Base-by-base conservation (phyloP, 345 rosid genomes). In the Gossypium stocksii region DNA sequence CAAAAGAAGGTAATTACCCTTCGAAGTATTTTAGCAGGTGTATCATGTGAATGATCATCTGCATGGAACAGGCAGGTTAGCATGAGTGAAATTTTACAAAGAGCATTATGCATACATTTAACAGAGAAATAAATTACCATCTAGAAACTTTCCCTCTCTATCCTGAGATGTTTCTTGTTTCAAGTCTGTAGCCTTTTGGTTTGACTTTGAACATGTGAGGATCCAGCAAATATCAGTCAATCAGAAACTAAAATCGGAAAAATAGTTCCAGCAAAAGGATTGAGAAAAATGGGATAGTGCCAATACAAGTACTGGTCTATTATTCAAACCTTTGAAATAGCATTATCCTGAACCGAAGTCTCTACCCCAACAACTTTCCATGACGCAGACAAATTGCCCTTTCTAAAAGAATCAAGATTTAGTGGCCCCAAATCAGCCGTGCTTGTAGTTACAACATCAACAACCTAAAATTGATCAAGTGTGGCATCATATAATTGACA, bases 341-440 rank as follows among this genome's bases (percentile, higher is more conserved):
- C 67, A 73, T 67, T 41, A 75, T 77, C 62, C 63, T 76, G 78
- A 70, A 74, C 80, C 13, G 82, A 78, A 64, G 83, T 72, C 58
- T 81, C 88, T 54, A 70, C 72, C 58, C 84, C 89, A 57, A 20
- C 62, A 77, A 77, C 81, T 38, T 80, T 87, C 98, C 97, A 95
- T 8, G 99, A 95, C 58, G 93, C 92, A 62, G 98, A 82, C 78
- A 88, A 54, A 75, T 90, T 89, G 72, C 69, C 88, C 81, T 89
- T 93, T 82, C 91, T 90, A 73, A 93, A 89, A 75, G 86, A 83
- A 87, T 89, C 94, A 76, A 95, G 89, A 84, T 91, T 95, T 74
- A 82, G 78, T 78, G 96, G 96, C 51, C 94, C 91, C 88, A 89
- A 74, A 85, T 93, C 94, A 71, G 85, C 89, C 9, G 92, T 92